These are phyloP conservation scores for Plasmodium inui DNA, from an alignment of 169 alveolate species.

Conservation along the genomic window DNA sequence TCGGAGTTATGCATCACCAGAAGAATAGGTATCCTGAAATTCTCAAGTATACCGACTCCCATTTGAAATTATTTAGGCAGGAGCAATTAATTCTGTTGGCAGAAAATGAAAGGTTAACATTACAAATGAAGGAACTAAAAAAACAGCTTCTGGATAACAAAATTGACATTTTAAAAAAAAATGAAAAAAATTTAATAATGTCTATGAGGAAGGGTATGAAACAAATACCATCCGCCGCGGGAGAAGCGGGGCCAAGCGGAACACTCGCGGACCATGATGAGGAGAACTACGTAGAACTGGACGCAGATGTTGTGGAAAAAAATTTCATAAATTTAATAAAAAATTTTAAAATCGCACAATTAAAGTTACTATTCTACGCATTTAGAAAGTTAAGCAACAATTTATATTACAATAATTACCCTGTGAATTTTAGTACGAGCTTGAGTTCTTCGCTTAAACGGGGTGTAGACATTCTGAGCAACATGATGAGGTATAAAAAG, in stretches of 20 bases:
- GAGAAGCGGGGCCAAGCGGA: not conserved
- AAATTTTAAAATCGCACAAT: slow-evolving; percentile 63
- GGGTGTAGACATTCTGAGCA: slow-evolving; percentile 36
- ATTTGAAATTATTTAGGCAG: slow-evolving; percentile 83
- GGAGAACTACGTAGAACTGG: slow-evolving; percentile 53
- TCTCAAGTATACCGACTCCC: slow-evolving; percentile 79
- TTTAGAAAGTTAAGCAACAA: slow-evolving; percentile 62
- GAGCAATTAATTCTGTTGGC: slow-evolving; percentile 86
- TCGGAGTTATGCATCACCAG: slow-evolving; percentile 70
- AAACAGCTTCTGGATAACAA: slow-evolving; percentile 74
- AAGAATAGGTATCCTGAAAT: slow-evolving; percentile 69
- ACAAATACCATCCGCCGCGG: not conserved
- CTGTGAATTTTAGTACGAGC: not conserved
- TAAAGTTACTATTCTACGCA: slow-evolving; percentile 50
- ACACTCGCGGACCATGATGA: slow-evolving; percentile 3
- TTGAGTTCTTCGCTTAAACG: slow-evolving; percentile 18
- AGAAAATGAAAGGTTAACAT: slow-evolving; percentile 84
- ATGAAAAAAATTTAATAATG: slow-evolving; percentile 28
- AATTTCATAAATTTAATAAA: slow-evolving; percentile 60
- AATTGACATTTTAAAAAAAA: slow-evolving; percentile 51
- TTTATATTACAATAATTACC: slow-evolving; percentile 15
- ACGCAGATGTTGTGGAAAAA: slow-evolving; percentile 73
- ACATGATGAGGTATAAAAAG: slow-evolving; percentile 32
- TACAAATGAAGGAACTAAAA: slow-evolving; percentile 81
- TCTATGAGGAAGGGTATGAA: slow-evolving; percentile 45